Conservation (phyloP, 2,329 filamentous ascomycete species). For the Bimuria novae-zelandiae region DNA sequence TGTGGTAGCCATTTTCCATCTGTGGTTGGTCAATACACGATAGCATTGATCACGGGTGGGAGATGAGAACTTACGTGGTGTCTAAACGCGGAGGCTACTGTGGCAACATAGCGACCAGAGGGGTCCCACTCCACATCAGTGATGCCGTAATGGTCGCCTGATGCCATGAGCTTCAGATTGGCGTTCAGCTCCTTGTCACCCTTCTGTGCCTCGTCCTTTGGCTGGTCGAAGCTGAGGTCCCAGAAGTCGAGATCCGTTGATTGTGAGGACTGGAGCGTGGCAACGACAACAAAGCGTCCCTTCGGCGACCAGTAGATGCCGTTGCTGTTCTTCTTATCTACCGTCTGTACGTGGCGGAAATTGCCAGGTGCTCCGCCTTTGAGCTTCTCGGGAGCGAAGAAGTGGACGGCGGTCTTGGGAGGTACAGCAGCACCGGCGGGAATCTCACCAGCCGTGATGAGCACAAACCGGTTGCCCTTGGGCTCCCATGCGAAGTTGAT, state of each 20-base stretch:
- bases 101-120: slow-evolving; percentile 90
- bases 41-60: slow-evolving; percentile 34
- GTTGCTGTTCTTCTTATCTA: slow-evolving; percentile 99
- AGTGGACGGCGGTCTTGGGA: slow-evolving; percentile 91
- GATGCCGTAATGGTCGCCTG: slow-evolving; percentile 92
- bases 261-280: slow-evolving; percentile 89
- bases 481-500: slow-evolving; percentile 99
- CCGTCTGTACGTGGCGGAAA: slow-evolving; percentile 92
- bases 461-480: slow-evolving; percentile 94
- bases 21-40: slow-evolving; percentile 46
- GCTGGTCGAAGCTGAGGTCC: slow-evolving; percentile 87
- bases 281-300: slow-evolving; percentile 92
- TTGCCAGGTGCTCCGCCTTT: slow-evolving; percentile 83
- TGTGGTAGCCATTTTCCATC: slow-evolving; percentile 99
- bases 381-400: slow-evolving; percentile 95
- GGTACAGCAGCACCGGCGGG: slow-evolving; percentile 77
- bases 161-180: slow-evolving; percentile 94
- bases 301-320: slow-evolving; percentile 98
- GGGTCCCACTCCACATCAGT: slow-evolving; percentile 99
- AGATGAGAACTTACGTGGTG: slow-evolving; percentile 82
- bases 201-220: slow-evolving; percentile 82
- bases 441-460: slow-evolving; percentile 92
- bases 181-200: slow-evolving; percentile 91
- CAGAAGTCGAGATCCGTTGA: slow-evolving; percentile 97
- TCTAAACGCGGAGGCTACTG: slow-evolving; percentile 93